Percentiles rank a stretch among this genome's conserved stretches.
Evolutionary conservation across 768 basidiomycete genomes (phyloP).

Genomic region (Favolaschia claudopus): DNA sequence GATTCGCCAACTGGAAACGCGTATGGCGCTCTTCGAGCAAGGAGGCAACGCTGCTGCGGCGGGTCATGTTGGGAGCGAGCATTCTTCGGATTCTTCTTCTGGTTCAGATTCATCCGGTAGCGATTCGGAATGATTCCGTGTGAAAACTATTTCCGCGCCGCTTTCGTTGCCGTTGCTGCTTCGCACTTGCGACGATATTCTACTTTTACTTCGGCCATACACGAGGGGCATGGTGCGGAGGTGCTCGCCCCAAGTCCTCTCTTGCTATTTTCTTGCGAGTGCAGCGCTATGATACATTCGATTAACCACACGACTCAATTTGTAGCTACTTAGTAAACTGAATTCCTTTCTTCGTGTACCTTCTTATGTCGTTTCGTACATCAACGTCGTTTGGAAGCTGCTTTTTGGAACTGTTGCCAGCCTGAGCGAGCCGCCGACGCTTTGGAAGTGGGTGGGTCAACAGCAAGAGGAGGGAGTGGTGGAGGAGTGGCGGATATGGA

Average conservation of each 20-base stretch:
- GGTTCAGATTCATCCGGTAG: conserved; percentile 83
- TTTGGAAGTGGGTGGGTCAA: conserved; percentile 20
- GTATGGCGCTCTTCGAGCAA: conserved; percentile 84
- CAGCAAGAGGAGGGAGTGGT: conserved; percentile 12
- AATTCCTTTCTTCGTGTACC: conserved; percentile 39
- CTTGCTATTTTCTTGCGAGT: conserved; percentile 36
- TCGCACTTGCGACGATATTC: conserved; percentile 28
- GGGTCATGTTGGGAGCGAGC: conserved; percentile 66
- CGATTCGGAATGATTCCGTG: conserved; percentile 72
- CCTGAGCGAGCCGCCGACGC: conserved; percentile 50
- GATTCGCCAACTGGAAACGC: conserved; percentile 89
- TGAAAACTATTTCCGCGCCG: conserved; percentile 33
- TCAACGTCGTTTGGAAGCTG: conserved; percentile 39
- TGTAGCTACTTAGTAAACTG: conserved; percentile 64
- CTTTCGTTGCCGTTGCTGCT: conserved; percentile 21
- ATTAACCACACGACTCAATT: conserved; percentile 49
- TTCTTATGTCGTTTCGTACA: conserved; percentile 25
- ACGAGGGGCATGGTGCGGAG: conserved; percentile 18
- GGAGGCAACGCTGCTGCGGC: conserved; percentile 48
- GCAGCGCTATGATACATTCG: conserved; percentile 45
- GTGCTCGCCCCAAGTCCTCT: conserved; percentile 40
- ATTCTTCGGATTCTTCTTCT: conserved; percentile 81
- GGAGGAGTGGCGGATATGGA: conserved; percentile 3
- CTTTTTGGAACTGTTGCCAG: conserved; percentile 68
- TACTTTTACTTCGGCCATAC: conserved; percentile 23